Percentiles rank a stretch among this genome's conserved stretches.
phyloP scores from a whole-genome alignment of 1,284 basidiomycete species.

The Chalciporus piperatoides region DNA sequence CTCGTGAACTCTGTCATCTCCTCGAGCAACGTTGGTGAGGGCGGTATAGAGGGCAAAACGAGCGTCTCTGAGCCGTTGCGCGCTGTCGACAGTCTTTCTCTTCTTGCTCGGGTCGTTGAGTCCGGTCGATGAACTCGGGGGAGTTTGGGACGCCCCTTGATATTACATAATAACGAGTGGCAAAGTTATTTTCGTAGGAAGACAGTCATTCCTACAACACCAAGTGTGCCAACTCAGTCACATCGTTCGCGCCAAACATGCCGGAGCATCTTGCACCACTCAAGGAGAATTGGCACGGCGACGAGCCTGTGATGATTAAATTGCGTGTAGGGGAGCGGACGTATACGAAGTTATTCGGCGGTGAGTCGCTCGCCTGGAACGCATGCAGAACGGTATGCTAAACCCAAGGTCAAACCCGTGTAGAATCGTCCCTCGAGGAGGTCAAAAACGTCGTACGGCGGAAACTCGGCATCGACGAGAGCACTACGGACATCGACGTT shows the following conservation, averaged over 20 bases:
- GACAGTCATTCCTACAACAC: too few species aligned
- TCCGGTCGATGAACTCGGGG: too few species aligned
- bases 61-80: conserved; percentile 6
- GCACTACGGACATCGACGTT: conserved; percentile 41
- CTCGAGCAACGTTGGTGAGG: conserved; percentile 40
- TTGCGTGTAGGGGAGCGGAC: conserved; percentile 50
- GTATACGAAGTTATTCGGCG: conserved; percentile 66
- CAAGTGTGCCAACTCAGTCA: too few species aligned
- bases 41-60: conserved; percentile 36
- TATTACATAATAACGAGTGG: background rate
- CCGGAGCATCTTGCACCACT: conserved; percentile 36
- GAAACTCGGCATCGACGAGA: conserved; percentile 51
- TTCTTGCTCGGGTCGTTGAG: conserved; percentile 4
- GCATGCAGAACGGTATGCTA: conserved; percentile 1
- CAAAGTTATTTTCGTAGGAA: background rate
- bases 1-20: conserved; percentile 41
- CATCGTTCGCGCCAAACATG: conserved; percentile 12
- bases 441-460: conserved; percentile 52
- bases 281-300: conserved; percentile 26
- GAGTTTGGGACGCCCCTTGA: too few species aligned
- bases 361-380: conserved; percentile 33
- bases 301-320: conserved; percentile 46
- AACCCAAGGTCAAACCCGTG: background rate
- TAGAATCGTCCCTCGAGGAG: conserved; percentile 58
- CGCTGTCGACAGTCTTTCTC: conserved; percentile 18